Base-by-base conservation (phyloP, 768 basidiomycete species). In the Mycena chlorophos region DNA sequence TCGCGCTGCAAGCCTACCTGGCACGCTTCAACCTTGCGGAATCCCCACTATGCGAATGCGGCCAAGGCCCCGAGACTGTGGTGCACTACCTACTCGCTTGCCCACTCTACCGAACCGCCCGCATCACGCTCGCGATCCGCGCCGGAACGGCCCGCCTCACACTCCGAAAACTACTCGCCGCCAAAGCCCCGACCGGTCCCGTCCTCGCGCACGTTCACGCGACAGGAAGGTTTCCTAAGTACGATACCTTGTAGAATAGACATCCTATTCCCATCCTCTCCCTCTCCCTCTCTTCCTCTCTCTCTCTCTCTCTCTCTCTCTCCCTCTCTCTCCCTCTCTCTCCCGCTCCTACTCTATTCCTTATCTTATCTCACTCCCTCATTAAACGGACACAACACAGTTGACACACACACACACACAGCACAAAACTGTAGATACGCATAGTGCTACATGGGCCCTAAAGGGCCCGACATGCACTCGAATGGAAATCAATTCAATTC, bases 81-180 rank as follows among this genome's bases (percentile, higher is more conserved):
- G 13, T 26, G 13, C 51, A 52, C 51, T 52, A 19, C 25, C 51
- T 52, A 25, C 51, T 52, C 19, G 13, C 16, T 4, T 52, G 51
- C 39, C 51, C 40, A 16, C 25, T 13, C 29, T 23, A 14, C 30
- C 29, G 49, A 34, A 3, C 4, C 3, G 29, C 29, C 4, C 49
- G 31, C 31, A 28, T 50, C 17, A 5, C 12, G 5, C 49, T 50
- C 49, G 34, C 34, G 5, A 3, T 4, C 4, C 29, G 31, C 17
- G n/a, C 25, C 23, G 49, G 49, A 28, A 50, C 49, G 20, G 49
- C 49, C 30, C 49, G 49, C 49, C 49, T 50, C 34, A 34, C 34
- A 28, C 49, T 50, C 29, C 29, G 49, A 14, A 16, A 4, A 16
- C 49, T 38, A 3, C 28, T 50, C 5, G 3, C 49, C 31, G 22